Evolutionary conservation across 257 asterid species (phyloP).

Genomic region (Lycium barbarum): DNA sequence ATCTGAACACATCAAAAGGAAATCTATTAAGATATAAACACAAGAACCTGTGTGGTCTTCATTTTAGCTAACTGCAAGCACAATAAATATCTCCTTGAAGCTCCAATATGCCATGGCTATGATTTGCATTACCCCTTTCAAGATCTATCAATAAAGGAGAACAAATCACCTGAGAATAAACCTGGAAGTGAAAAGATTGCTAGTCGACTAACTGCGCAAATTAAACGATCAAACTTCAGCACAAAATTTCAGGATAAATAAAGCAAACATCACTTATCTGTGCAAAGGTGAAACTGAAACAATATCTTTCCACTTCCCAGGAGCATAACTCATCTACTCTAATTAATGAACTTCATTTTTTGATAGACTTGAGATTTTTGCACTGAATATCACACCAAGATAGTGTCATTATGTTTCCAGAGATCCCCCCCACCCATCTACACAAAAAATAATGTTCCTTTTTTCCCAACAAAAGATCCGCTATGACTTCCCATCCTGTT

Average conservation of each 20-base stretch:
- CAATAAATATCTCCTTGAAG: slow-evolving; percentile 29
- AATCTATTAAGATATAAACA: not conserved
- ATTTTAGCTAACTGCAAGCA: slow-evolving; percentile 30
- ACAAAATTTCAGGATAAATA: not conserved
- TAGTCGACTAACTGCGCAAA: not conserved
- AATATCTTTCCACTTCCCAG: not conserved
- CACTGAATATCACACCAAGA: slow-evolving; percentile 22
- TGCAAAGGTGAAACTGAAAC: not conserved
- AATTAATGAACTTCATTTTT: not conserved
- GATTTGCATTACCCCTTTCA: slow-evolving; percentile 1
- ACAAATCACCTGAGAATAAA: not conserved
- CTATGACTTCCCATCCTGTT: not conserved
- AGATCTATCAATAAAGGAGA: slow-evolving; percentile 9
- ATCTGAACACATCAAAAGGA: not conserved
- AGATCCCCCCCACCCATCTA: not conserved
- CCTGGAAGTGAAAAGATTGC: not conserved
- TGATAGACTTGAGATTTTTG: not conserved
- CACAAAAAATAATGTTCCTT: not conserved
- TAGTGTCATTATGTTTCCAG: not conserved
- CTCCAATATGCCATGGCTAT: slow-evolving; percentile 17
- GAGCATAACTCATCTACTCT: not conserved
- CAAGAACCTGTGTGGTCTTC: slow-evolving; percentile 33
- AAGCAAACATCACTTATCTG: not conserved
- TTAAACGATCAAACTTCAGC: not conserved
- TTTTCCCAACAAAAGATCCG: not conserved